Base-by-base conservation (phyloP, 1,284 basidiomycete genomes). In the Puccinia hordei region DNA sequence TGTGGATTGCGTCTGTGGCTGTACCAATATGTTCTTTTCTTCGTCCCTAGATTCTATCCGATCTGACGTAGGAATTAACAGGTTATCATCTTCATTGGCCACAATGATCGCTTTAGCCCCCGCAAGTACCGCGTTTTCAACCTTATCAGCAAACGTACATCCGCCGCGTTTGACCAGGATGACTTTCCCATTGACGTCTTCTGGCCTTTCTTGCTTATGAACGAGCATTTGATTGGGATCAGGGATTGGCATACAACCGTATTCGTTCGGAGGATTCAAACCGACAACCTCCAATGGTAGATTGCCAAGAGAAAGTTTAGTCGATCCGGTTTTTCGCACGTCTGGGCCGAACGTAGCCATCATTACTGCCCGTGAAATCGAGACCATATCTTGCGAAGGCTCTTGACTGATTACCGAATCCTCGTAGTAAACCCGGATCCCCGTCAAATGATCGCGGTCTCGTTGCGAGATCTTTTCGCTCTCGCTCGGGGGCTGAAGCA, bases 261-360 rank as follows among this genome's bases (percentile, higher is more conserved):
- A 63, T n/a, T 61, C 57, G 44, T 79, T 72, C 22, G 55, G 59
- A 22, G 38, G 27, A 1, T 46, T 63, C 30, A 72, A 30, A 24
- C 59, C 33, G 22, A 79, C 69, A 27, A 77, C 17, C 19, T 55
- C 49, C 10, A 49, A 22, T 3, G 61, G 9, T 17, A 12, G 24
- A 19, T 27, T 57, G 0, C 69, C 69, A 15, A 38, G 30, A 13
- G 66, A 61, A 2, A 79, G 44, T 1, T 13, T 4, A 2, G 46
- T 38, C 30, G 76, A 71, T 3, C 53, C 53, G 12, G 35, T 5
- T 1, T 30, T 6, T 27, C 57, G 17, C 22, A 80, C 69, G 30
- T 80, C 78, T 24, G 78, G 59, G 22, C 78, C 78, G 41, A 80
- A 80, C 19, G 61, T 68, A 0, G 78, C 69, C 59, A 61, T 65